A percentile compares a stretch with the other conserved stretches of the same genome.
These are phyloP conservation scores for Hyphopichia khmerensis DNA, from an alignment of 1,139 yeast genomes.

Conservation along the genomic window DNA sequence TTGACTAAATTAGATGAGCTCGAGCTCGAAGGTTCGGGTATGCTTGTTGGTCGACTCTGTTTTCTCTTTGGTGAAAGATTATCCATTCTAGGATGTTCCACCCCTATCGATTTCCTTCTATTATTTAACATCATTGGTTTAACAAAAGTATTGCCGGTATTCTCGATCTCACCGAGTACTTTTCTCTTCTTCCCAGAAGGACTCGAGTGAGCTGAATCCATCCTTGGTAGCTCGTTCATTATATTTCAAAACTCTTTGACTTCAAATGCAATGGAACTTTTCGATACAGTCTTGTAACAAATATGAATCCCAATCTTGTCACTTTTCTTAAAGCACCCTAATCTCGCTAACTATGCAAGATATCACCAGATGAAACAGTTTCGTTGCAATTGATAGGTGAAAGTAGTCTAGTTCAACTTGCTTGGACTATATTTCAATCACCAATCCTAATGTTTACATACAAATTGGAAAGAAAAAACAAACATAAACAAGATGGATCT, in stretches of 20 bases:
- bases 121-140: conserved; percentile 3
- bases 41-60: not conserved
- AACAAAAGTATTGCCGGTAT: conserved; percentile 3
- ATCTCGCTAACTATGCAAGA: too few relatives aligned
- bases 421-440: too few relatives aligned
- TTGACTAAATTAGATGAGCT: not conserved
- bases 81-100: conserved; percentile 15
- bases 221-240: not conserved
- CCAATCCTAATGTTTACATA: too few relatives aligned
- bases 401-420: too few relatives aligned
- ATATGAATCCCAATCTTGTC: not conserved
- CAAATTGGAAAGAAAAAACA: too few relatives aligned
- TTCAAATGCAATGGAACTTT: not conserved
- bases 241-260: not conserved
- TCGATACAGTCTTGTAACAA: not conserved
- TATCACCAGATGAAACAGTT: too few relatives aligned
- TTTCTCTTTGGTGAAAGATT: conserved; percentile 1
- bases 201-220: not conserved
- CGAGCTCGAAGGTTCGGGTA: not conserved
- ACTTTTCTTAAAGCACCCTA: too few relatives aligned
- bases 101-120: conserved; percentile 13
- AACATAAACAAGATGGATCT: too few relatives aligned
- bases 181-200: conserved; percentile 10
- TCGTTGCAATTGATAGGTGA: too few relatives aligned
- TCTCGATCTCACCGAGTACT: conserved; percentile 15